A percentile compares a stretch with the other conserved stretches of the same genome.
These are phyloP conservation scores for Nicotiana benthamiana DNA, from an alignment of 257 asterid species.

Conservation along the genomic window DNA sequence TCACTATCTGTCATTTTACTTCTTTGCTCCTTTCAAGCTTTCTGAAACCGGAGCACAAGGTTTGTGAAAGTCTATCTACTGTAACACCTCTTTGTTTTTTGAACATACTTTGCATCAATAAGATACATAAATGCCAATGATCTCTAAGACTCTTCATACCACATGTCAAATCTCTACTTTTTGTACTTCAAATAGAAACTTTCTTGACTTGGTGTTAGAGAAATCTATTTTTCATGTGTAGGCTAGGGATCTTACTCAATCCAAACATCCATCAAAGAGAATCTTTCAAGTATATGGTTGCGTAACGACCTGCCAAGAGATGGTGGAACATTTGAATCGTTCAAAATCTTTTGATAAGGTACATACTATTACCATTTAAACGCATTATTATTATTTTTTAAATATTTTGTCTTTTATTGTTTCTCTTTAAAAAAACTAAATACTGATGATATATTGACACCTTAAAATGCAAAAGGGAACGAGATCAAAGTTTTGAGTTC, in stretches of 20 bases:
- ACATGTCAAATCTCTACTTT: background rate
- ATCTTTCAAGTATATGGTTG: constrained; percentile 79
- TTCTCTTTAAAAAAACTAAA: no score
- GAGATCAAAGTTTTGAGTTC: background rate
- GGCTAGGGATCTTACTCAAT: constrained; percentile 43
- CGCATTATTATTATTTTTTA: background rate
- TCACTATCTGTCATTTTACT: background rate
- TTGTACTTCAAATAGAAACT: background rate
- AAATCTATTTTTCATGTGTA: constrained; percentile 17
- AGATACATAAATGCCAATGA: background rate
- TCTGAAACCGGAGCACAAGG: background rate
- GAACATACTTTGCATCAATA: background rate
- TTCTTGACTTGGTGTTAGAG: background rate
- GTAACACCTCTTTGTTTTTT: background rate
- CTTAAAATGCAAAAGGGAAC: background rate
- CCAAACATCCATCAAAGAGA: constrained; percentile 43
- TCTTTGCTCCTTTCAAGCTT: background rate
- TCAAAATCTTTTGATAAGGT: constrained; percentile 69
- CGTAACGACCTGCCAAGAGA: constrained; percentile 65
- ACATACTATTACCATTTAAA: background rate
- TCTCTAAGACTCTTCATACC: background rate
- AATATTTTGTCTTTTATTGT: background rate
- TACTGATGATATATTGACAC: no score
- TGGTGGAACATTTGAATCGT: constrained; percentile 74
- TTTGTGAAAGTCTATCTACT: background rate